phyloP scores from a whole-genome alignment of 345 rosid species.

The Eucalyptus pauciflora region DNA sequence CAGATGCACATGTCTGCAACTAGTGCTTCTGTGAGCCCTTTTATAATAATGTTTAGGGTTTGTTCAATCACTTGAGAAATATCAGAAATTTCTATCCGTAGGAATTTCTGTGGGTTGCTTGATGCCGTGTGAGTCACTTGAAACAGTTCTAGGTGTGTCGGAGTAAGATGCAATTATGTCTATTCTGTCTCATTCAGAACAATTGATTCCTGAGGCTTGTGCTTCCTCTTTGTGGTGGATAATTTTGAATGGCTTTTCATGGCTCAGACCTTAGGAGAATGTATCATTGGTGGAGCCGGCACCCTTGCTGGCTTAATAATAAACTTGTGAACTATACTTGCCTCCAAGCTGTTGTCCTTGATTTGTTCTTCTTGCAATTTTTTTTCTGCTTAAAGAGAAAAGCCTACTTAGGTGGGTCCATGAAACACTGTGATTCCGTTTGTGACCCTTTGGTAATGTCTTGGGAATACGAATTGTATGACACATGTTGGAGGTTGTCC shows the following conservation, averaged over 20 bases:
- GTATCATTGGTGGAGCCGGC: not conserved
- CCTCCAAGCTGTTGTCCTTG: not conserved
- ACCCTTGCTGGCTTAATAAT: not conserved
- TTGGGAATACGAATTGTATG: constrained; percentile 23
- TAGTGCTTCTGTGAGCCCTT: not conserved
- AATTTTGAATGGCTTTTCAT: not conserved
- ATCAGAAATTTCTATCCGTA: not conserved
- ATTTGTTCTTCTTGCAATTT: not conserved
- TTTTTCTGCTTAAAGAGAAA: not conserved
- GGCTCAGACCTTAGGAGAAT: not conserved
- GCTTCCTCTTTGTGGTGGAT: not conserved
- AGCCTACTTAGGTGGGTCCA: not conserved
- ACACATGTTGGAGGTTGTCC: constrained; percentile 76
- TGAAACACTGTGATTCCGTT: not conserved
- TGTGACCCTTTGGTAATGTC: not conserved
- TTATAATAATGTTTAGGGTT: not conserved
- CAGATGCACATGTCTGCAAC: not conserved
- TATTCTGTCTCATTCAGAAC: not conserved
- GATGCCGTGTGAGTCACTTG: not conserved
- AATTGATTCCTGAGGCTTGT: not conserved
- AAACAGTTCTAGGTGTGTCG: not conserved
- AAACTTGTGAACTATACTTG: not conserved
- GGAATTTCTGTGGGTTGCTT: not conserved
- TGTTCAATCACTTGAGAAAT: not conserved
- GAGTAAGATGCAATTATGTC: not conserved